phyloP scores from a whole-genome alignment of 2,329 filamentous ascomycete species.

The Shiraia bambusicola region DNA sequence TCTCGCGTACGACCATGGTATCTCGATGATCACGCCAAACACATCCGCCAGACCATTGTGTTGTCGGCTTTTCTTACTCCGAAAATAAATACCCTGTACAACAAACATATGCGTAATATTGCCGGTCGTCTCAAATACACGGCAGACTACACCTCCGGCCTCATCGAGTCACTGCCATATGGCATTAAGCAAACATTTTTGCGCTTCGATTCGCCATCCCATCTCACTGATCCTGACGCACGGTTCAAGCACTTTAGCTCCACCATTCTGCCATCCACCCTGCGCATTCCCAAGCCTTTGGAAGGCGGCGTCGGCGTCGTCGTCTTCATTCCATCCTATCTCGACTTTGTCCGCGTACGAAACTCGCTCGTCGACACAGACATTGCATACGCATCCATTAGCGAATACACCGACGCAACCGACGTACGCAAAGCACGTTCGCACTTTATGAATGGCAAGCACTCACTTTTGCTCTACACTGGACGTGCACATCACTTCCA shows the following conservation, averaged over 20 bases:
- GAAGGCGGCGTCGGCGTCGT: conserved; percentile 65
- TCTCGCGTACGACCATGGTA: conserved; percentile 89
- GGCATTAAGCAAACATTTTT: conserved; percentile 85
- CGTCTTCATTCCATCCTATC: conserved; percentile 88
- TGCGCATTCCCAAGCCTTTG: conserved; percentile 65
- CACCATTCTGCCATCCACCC: conserved; percentile 73
- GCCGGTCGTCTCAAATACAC: conserved; percentile 76
- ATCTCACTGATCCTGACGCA: conserved; percentile 77
- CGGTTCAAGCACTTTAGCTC: conserved; percentile 90
- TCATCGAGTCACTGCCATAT: conserved; percentile 67
- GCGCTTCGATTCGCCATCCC: conserved; percentile 72
- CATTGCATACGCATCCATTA: conserved; percentile 76
- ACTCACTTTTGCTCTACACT: conserved; percentile 84
- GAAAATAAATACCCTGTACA: conserved; percentile 79
- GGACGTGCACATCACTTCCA: conserved; percentile 97
- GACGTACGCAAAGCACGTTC: conserved; percentile 83
- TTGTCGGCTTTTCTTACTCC: conserved; percentile 83
- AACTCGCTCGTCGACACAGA: conserved; percentile 84
- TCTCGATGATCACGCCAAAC: conserved; percentile 78
- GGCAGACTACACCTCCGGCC: conserved; percentile 65
- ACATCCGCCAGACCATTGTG: conserved; percentile 83
- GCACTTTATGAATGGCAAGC: conserved; percentile 81
- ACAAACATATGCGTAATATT: conserved; percentile 75
- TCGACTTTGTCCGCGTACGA: conserved; percentile 90
- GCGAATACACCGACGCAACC: conserved; percentile 78